A percentile compares a stretch with the other conserved stretches of the same genome.
Evolutionary conservation across 2,329 filamentous ascomycete genomes (phyloP).

Genomic region (Claviceps maximensis): DNA sequence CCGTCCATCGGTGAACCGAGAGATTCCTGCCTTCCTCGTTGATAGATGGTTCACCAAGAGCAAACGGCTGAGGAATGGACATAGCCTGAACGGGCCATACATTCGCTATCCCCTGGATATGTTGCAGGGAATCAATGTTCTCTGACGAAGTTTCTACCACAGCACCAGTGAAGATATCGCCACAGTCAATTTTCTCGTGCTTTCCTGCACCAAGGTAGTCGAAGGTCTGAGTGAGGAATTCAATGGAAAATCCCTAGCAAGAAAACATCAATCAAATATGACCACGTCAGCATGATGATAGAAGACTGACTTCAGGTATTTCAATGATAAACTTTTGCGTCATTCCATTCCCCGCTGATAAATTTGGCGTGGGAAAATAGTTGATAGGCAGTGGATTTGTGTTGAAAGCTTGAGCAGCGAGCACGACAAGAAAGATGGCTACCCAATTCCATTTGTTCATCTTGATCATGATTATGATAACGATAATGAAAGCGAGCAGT

Average conservation of each 20-base stretch:
- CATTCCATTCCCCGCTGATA: conserved; percentile 1
- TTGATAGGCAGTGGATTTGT: neutral
- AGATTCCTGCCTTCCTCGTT: conserved; percentile 20
- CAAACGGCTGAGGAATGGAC: conserved; percentile 3
- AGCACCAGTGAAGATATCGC: conserved; percentile 23
- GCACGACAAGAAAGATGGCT: neutral
- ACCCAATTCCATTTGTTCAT: neutral
- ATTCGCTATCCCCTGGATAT: conserved; percentile 21
- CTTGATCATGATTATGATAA: neutral
- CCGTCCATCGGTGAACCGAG: conserved; percentile 18
- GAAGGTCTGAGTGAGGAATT: conserved; percentile 12
- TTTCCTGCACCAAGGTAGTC: conserved; percentile 2
- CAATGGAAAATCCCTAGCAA: conserved; percentile 7
- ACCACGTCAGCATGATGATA: neutral
- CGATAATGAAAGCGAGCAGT: neutral
- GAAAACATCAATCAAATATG: neutral
- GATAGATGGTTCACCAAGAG: neutral
- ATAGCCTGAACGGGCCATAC: conserved; percentile 23
- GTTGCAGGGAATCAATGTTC: conserved; percentile 19
- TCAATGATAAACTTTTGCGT: conserved; percentile 16
- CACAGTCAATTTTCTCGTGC: conserved; percentile 20
- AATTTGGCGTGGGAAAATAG: neutral
- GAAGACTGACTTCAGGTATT: conserved; percentile 7
- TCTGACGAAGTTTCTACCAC: conserved; percentile 19
- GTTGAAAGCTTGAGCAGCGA: neutral